Percentiles rank a stretch among this genome's conserved stretches.
phyloP scores from a whole-genome alignment of 129 eudicot genomes.

The Ambrosia trifida region DNA sequence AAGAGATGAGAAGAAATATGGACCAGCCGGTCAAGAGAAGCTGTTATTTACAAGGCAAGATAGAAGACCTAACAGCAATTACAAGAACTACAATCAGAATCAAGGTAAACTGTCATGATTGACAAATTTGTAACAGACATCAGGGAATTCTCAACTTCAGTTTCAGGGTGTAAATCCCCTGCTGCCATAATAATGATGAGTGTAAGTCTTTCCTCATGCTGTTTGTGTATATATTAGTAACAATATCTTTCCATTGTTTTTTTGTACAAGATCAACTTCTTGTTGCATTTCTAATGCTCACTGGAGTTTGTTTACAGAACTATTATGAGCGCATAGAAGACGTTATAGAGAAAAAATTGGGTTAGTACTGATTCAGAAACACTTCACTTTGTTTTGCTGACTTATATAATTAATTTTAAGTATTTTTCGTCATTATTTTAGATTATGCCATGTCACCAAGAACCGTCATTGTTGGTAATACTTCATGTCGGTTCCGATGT shows the following conservation, averaged over 20 bases:
- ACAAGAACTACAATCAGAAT: too few relatives aligned
- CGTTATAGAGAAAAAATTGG: constrained; percentile 66
- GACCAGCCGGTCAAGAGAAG: too few relatives aligned
- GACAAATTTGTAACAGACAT: constrained; percentile 66
- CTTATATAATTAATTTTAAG: background rate
- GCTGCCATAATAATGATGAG: constrained; percentile 66
- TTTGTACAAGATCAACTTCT: too few relatives aligned
- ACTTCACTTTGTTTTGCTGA: background rate
- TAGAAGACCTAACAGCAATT: too few relatives aligned
- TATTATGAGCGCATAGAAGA: constrained; percentile 47
- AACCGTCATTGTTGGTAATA: constrained; percentile 79
- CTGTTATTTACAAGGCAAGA: too few relatives aligned
- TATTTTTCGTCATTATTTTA: constrained; percentile 31
- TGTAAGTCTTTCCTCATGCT: constrained; percentile 45
- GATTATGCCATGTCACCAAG: constrained; percentile 64
- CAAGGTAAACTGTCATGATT: too few relatives aligned
- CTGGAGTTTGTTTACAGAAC: constrained; percentile 40
- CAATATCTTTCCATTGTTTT: background rate
- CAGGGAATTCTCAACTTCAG: constrained; percentile 47
- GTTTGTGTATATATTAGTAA: background rate
- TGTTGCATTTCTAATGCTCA: constrained; percentile 20
- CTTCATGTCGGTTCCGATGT: constrained; percentile 42
- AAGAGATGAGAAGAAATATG: too few relatives aligned
- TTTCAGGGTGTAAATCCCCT: constrained; percentile 66
- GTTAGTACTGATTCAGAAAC: constrained; percentile 44